Percentiles rank a stretch among this genome's conserved stretches.
Conservation (phyloP, 805 yeast species). For the Millerozyma miso region DNA sequence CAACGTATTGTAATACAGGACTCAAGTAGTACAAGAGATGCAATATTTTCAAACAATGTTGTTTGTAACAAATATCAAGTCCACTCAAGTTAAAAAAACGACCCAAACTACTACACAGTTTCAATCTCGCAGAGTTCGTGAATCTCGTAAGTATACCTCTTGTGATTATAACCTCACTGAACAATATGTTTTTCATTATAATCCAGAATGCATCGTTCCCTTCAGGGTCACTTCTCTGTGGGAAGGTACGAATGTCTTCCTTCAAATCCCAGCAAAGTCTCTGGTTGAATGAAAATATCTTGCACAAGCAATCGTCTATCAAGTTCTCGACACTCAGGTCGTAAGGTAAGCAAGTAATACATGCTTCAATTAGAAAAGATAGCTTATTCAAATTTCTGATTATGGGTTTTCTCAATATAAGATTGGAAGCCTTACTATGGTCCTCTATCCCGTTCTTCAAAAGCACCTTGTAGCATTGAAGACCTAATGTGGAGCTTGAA, state of each 20-base stretch:
- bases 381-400: constrained; percentile 46
- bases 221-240: constrained; percentile 2
- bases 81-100: neutral
- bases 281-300: constrained; percentile 28
- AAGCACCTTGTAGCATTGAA: constrained; percentile 15
- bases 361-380: constrained; percentile 41
- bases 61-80: constrained; percentile 23
- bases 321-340: constrained; percentile 13
- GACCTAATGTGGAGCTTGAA: constrained; percentile 8
- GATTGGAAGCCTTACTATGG: constrained; percentile 9
- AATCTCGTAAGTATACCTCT: constrained; percentile 45
- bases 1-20: constrained; percentile 49
- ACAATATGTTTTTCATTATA: constrained; percentile 38
- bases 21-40: constrained; percentile 41
- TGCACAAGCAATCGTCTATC: constrained; percentile 14
- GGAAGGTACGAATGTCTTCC: constrained; percentile 10
- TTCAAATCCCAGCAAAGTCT: constrained; percentile 14
- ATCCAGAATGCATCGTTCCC: constrained; percentile 30
- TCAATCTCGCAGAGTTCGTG: constrained; percentile 10
- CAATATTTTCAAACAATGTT: constrained; percentile 28
- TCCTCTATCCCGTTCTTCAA: constrained; percentile 9
- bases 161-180: constrained; percentile 46
- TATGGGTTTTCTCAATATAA: constrained; percentile 34
- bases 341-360: constrained; percentile 16
- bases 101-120: neutral